Conservation (phyloP, 2,329 filamentous ascomycete species). For the Aureobasidium sp. region DNA sequence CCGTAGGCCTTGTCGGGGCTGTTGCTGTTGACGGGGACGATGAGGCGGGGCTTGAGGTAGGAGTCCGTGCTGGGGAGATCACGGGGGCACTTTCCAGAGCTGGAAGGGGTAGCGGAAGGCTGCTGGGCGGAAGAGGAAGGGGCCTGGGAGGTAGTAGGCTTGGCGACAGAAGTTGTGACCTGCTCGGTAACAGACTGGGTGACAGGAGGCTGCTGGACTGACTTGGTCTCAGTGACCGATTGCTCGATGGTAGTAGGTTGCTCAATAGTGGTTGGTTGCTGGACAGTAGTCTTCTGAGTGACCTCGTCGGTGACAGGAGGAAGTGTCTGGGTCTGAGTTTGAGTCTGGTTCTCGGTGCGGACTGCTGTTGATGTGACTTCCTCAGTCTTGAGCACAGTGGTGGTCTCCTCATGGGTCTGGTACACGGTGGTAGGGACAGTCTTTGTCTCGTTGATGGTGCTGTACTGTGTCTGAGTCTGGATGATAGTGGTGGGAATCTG, state of each 20-base stretch:
- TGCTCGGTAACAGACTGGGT: not conserved
- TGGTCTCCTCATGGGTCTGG: conserved; percentile 2
- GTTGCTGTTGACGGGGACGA: conserved; percentile 52
- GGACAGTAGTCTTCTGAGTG: not conserved
- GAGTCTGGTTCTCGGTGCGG: not conserved
- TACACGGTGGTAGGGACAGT: conserved; percentile 6
- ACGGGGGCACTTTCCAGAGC: conserved; percentile 23
- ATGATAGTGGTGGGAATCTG: conserved; percentile 3
- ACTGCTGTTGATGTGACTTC: not conserved
- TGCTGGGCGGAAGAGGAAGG: not conserved
- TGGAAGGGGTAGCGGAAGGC: not conserved
- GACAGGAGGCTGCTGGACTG: not conserved
- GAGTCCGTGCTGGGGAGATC: conserved; percentile 22
- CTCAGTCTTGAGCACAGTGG: not conserved
- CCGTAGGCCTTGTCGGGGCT: conserved; percentile 47
- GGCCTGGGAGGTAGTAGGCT: not conserved
- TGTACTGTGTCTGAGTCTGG: not conserved
- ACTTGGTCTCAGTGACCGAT: not conserved
- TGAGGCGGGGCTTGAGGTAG: conserved; percentile 49
- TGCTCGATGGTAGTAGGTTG: not conserved
- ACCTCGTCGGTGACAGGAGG: not conserved
- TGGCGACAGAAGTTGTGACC: not conserved
- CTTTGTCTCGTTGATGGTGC: not conserved
- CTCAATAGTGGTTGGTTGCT: not conserved
- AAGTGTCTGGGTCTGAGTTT: not conserved